Evolutionary conservation across 2,329 filamentous ascomycete genomes (phyloP).

Genomic region (Colletotrichum sp.): DNA sequence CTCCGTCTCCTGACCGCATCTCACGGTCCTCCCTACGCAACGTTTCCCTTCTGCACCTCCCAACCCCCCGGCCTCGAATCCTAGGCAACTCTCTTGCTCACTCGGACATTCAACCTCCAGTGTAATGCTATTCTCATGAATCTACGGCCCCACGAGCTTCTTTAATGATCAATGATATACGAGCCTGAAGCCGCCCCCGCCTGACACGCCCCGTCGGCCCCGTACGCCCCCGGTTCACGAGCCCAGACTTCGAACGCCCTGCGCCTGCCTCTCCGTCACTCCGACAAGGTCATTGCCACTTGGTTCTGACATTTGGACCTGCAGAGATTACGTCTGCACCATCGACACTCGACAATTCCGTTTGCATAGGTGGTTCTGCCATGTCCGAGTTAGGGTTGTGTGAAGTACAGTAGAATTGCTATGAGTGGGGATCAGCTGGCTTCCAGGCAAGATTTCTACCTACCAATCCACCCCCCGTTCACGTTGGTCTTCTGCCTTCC

Average conservation of each 20-base stretch:
- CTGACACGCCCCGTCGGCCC: neutral
- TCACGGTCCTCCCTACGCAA: slow-evolving; percentile 6
- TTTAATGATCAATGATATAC: slow-evolving; percentile 25
- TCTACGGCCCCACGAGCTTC: slow-evolving; percentile 7
- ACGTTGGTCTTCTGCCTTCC: slow-evolving; percentile 20
- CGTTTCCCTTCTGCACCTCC: neutral
- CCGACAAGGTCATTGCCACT: neutral
- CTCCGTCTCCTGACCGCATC: slow-evolving; percentile 1
- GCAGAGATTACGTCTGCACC: neutral
- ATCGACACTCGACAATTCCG: neutral
- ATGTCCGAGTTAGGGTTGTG: slow-evolving; percentile 24
- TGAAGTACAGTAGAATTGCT: slow-evolving; percentile 47
- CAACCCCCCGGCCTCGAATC: neutral
- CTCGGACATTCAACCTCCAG: neutral
- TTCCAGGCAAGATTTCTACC: slow-evolving; percentile 52
- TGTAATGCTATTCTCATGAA: slow-evolving; percentile 6
- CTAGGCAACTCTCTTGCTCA: neutral
- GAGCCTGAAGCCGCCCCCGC: slow-evolving; percentile 16
- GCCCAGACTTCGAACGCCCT: neutral
- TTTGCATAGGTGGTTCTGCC: slow-evolving; percentile 18
- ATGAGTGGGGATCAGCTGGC: slow-evolving; percentile 66
- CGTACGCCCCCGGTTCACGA: slow-evolving; percentile 1
- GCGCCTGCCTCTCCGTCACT: neutral
- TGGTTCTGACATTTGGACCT: neutral
- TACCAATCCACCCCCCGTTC: slow-evolving; percentile 12